phyloP scores from a whole-genome alignment of 192 early-diverging fungal genomes.

The Paraglomus brasilianum region DNA sequence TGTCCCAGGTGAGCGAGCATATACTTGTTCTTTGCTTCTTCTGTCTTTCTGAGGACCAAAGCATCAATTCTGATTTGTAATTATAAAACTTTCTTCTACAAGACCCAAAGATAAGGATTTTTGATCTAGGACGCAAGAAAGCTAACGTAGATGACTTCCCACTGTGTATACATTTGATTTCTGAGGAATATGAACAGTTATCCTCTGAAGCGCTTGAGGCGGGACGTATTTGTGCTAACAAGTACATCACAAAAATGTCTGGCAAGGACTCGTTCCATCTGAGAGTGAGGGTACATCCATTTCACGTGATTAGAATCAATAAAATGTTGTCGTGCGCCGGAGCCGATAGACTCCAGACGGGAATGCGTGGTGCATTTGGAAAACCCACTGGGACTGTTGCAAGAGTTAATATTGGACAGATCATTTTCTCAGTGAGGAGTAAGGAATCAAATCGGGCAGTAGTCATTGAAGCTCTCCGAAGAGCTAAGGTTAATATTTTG shows the following conservation, averaged over 20 bases:
- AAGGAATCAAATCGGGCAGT: constrained; percentile 91
- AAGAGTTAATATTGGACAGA: constrained; percentile 97
- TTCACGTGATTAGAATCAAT: constrained; percentile 99
- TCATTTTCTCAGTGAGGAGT: constrained; percentile 94
- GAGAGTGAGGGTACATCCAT: constrained; percentile 97
- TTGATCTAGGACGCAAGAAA: constrained; percentile 97
- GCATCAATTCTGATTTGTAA: background rate
- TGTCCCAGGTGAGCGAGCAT: constrained; percentile 75
- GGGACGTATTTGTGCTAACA: constrained; percentile 96
- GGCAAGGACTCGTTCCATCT: constrained; percentile 99
- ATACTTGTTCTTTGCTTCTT: background rate
- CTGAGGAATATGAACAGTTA: constrained; percentile 97
- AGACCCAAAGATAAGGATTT: constrained; percentile 98
- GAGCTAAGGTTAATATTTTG: constrained; percentile 36
- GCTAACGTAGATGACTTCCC: constrained; percentile 98
- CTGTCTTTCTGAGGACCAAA: background rate
- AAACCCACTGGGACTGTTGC: constrained; percentile 95
- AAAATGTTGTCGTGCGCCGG: constrained; percentile 99
- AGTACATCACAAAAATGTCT: constrained; percentile 95
- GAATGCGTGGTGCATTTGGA: constrained; percentile 99
- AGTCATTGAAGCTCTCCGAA: constrained; percentile 77
- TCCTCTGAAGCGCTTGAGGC: constrained; percentile 99
- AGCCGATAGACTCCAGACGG: constrained; percentile 97
- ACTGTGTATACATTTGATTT: constrained; percentile 91
- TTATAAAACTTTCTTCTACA: background rate